Conservation (phyloP, 1,139 yeast genomes). For the Suhomyces kunorum region DNA sequence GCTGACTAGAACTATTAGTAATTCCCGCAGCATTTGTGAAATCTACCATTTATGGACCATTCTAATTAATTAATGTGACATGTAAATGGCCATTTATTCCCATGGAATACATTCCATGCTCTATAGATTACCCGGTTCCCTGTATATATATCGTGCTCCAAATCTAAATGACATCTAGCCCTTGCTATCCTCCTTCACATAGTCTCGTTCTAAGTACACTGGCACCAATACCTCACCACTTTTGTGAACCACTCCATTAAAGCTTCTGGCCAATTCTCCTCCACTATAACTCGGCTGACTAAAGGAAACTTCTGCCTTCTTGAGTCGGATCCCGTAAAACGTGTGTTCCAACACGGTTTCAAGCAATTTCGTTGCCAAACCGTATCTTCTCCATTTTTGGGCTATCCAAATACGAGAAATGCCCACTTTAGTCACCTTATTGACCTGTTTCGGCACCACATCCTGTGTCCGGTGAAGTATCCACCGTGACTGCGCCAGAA, state of each 20-base stretch:
- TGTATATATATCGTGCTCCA: too few species aligned
- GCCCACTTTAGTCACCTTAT: slow-evolving; percentile 44
- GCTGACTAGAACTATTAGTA: too few species aligned
- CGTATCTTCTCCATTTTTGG: slow-evolving; percentile 52
- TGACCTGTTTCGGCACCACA: slow-evolving; percentile 38
- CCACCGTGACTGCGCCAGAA: slow-evolving; percentile 40
- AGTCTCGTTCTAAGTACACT: slow-evolving; percentile 34
- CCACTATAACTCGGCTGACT: slow-evolving; percentile 74
- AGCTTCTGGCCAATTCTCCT: slow-evolving; percentile 51
- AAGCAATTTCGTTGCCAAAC: slow-evolving; percentile 49
- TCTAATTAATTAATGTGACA: too few species aligned
- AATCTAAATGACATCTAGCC: too few species aligned
- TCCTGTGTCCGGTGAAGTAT: slow-evolving; percentile 43
- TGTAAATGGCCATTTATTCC: too few species aligned
- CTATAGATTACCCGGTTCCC: too few species aligned
- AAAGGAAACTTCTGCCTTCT: slow-evolving; percentile 54
- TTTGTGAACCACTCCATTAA: slow-evolving; percentile 53
- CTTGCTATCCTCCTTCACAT: too few species aligned
- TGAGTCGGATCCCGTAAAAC: slow-evolving; percentile 53
- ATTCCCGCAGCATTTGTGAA: too few species aligned
- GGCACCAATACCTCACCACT: slow-evolving; percentile 54
- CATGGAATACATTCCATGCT: too few species aligned
- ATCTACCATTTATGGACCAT: too few species aligned
- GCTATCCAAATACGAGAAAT: slow-evolving; percentile 68
- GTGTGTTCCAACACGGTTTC: slow-evolving; percentile 40